phyloP scores from a whole-genome alignment of 2,329 filamentous ascomycete species.

The Dactylella cylindrospora region DNA sequence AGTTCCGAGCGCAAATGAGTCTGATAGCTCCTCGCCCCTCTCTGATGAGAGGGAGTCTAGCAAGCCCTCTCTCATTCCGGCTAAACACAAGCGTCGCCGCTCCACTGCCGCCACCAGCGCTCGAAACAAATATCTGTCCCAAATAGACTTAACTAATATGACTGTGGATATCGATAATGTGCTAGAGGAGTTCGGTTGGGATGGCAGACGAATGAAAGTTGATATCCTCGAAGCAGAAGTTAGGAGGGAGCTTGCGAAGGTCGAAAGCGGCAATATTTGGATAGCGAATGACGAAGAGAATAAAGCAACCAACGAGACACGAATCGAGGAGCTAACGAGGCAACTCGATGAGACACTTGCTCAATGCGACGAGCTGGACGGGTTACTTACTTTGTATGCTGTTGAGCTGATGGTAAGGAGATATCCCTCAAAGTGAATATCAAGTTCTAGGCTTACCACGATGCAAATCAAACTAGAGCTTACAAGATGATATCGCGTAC shows the following conservation, averaged over 20 bases:
- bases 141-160: conserved; percentile 47
- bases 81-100: conserved; percentile 34
- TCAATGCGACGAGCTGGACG: conserved; percentile 95
- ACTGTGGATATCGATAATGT: conserved; percentile 48
- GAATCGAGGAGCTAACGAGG: conserved; percentile 79
- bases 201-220: conserved; percentile 47
- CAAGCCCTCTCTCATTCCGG: conserved; percentile 28
- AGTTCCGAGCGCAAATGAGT: conserved; percentile 1
- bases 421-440: conserved; percentile 47
- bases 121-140: conserved; percentile 43
- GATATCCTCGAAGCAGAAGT: conserved; percentile 47
- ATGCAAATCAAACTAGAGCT: conserved; percentile 62
- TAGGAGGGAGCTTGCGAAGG: conserved; percentile 48
- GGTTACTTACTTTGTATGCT: conserved; percentile 87
- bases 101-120: conserved; percentile 27
- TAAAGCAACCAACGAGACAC: conserved; percentile 68
- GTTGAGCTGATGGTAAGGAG: conserved; percentile 81
- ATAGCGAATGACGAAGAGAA: conserved; percentile 52
- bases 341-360: conserved; percentile 87
- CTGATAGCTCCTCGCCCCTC: neutral
- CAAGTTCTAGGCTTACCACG: conserved; percentile 45
- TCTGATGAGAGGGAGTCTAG: conserved; percentile 18
- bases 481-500: conserved; percentile 93
- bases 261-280: conserved; percentile 49
- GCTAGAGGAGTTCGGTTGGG: conserved; percentile 49